Evolutionary conservation across 2,329 filamentous ascomycete genomes (phyloP).

Genomic region (Penicillium oxalicum): DNA sequence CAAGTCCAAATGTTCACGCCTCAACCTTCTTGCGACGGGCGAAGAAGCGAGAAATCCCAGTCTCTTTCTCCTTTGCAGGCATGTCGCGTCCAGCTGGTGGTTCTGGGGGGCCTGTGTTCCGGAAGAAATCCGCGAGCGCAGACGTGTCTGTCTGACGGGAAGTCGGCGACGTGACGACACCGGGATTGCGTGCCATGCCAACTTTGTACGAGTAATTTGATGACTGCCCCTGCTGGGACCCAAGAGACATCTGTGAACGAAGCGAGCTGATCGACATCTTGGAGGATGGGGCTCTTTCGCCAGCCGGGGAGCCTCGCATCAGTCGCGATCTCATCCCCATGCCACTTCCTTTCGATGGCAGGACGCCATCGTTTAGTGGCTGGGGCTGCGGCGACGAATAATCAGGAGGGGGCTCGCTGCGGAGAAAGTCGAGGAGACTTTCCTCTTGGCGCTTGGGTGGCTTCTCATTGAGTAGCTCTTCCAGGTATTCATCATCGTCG

Average conservation of each 20-base stretch:
- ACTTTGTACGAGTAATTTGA: constrained; percentile 37
- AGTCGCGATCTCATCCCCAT: constrained; percentile 33
- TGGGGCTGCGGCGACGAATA: constrained; percentile 25
- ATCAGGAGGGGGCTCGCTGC: constrained; percentile 40
- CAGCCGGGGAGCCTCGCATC: constrained; percentile 22
- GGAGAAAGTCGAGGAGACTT: constrained; percentile 45
- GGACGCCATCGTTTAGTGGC: constrained; percentile 23
- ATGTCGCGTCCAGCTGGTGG: constrained; percentile 15
- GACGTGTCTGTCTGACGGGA: constrained; percentile 46
- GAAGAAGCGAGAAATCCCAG: constrained; percentile 33
- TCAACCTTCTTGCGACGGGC: constrained; percentile 28
- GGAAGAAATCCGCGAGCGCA: constrained; percentile 68
- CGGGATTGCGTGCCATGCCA: constrained; percentile 30
- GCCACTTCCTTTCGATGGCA: constrained; percentile 10
- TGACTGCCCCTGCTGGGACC: constrained; percentile 19
- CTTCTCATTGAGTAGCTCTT: constrained; percentile 27
- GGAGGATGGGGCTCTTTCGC: constrained; percentile 23
- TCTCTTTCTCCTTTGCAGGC: constrained; percentile 22
- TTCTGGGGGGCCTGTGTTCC: constrained; percentile 60
- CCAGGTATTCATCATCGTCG: constrained; percentile 61
- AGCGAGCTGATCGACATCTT: constrained; percentile 32
- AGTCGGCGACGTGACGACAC: constrained; percentile 18
- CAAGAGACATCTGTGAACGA: constrained; percentile 30
- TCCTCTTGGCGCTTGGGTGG: constrained; percentile 38
- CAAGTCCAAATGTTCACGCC: constrained; percentile 6